Evolutionary conservation across 352 stramenopile species (phyloP).

Genomic region (Pythium utonaiense): DNA sequence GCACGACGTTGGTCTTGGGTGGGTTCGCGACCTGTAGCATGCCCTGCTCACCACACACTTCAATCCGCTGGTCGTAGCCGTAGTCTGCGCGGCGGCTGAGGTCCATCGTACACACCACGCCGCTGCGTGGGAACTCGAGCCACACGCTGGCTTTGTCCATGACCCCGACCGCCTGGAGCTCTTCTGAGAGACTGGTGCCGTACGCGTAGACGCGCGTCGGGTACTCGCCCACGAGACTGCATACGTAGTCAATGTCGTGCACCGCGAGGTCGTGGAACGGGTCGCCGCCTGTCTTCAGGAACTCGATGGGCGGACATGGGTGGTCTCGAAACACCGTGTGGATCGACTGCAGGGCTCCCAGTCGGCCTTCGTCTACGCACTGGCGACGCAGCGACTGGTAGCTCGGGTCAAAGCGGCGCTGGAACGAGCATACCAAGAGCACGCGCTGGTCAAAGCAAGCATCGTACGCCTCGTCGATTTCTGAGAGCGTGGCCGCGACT

Average conservation of each 20-base stretch:
- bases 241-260: conserved; percentile 92
- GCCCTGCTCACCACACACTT: conserved; percentile 76
- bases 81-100: conserved; percentile 83
- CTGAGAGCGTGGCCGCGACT: conserved; percentile 44
- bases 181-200: conserved; percentile 67
- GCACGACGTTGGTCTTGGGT: conserved; percentile 52
- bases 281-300: conserved; percentile 83
- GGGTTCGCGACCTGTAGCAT: conserved; percentile 79
- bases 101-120: conserved; percentile 88
- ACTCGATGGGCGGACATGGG: conserved; percentile 83
- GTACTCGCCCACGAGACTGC: conserved; percentile 70
- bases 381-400: conserved; percentile 58
- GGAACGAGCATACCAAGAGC: conserved; percentile 88
- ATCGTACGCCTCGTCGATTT: conserved; percentile 63
- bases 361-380: conserved; percentile 39
- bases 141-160: conserved; percentile 86
- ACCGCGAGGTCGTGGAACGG: conserved; percentile 90
- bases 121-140: conserved; percentile 60
- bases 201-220: conserved; percentile 79
- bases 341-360: conserved; percentile 75
- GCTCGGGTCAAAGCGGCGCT: conserved; percentile 89
- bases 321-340: conserved; percentile 90
- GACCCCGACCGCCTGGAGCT: conserved; percentile 60
- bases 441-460: conserved; percentile 45
- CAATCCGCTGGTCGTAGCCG: conserved; percentile 92